Evolutionary conservation across 306 rosid species (phyloP), one percentile per base, ranked within the genome.

Genomic region (Dryas alaskensis): DNA sequence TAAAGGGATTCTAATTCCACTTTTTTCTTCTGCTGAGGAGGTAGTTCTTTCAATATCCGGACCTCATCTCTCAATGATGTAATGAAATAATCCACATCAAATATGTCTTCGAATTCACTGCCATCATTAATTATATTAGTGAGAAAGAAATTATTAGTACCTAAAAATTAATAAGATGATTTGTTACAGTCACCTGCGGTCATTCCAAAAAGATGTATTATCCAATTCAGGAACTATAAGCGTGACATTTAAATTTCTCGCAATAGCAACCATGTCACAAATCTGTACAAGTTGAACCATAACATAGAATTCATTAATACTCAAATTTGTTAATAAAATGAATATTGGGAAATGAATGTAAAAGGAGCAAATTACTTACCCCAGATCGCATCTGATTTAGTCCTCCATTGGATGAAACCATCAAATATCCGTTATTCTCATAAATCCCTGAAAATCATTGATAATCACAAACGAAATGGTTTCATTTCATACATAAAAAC

Each of bases 31-130:
- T 83, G 86, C 86, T 87, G 69, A 4, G 88, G 86, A 43, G 97
- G 98, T 66, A 93, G 73, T 67, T 89, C 80, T 84, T 83, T 89
- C 58, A 89, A 67, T 81, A 91, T 90, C 44, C 84, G 84, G 79
- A 93, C 88, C 64, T 90, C 88, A 52, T 87, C 96, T 84, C 89
- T 87, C 75, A 93, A 64, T 6, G 98, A 87, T 57, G 84, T 73
- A 76, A 89, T 90, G 86, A 93, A 93, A 70, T 86, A 84, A 58
- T 93, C 89, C 11, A 91, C 88, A 65, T 93, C 89, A 78, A 93
- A 93, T 76, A 93, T 86, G 66, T 93, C 96, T 76, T 80, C 83
- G 74, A 93, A 93, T 48, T 90, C 92, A 78, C 98, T 93, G 90
- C 83, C 71, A 77, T 67, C 17, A 19, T 25, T 6, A 1, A 22